Evolutionary conservation across 2,329 filamentous ascomycete species (phyloP), one percentile per base, ranked within the genome.

Genomic region (Cladobotryum mycophilum): DNA sequence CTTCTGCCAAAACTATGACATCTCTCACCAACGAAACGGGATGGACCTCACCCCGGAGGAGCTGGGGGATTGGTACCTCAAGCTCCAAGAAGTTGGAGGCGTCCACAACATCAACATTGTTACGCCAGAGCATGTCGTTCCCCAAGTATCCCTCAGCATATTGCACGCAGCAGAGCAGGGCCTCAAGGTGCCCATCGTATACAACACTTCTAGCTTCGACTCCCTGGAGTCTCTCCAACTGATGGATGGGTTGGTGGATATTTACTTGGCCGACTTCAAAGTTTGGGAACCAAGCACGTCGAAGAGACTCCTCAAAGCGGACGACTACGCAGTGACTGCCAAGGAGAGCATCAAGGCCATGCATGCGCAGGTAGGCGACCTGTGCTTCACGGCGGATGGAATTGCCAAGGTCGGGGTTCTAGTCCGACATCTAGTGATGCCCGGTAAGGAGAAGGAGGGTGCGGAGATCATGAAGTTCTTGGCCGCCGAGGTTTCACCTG

Each of bases 21-120:
- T 95, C 45, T 79, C 88, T 0, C 89, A 93, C 62, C 81, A 88
- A 66, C 79, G 82, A n/a, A 89, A 89, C 42, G 88, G 89, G 1
- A 86, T 89, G 68, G 85, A 91, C 58, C 70, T 93, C 30, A 86
- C 84, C 0, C 86, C 88, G 0, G 86, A 91, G 64, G 80, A 90
- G 63, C 76, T 95, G 4, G 89, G 79, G 5, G 83, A 86, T 48
- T 93, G 89, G 89, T 91, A 86, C 67, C 60, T 93, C 51, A 93
- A 93, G 69, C 71, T 95, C 41, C 88, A 93, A 64, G 76, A 88
- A 25, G 78, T 88, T 2, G 89, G 88, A n/a, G 71, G 76, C 8
- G 86, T 89, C n/a, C 88, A 95, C 71, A 93, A 93, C 64, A 91
- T 95, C 74, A 93, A 95, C 65, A 80, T 92, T 18, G 80, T 95